phyloP scores from a whole-genome alignment of 2,329 filamentous ascomycete genomes.

The Ophiocordyceps polyrhachis-furcata region DNA sequence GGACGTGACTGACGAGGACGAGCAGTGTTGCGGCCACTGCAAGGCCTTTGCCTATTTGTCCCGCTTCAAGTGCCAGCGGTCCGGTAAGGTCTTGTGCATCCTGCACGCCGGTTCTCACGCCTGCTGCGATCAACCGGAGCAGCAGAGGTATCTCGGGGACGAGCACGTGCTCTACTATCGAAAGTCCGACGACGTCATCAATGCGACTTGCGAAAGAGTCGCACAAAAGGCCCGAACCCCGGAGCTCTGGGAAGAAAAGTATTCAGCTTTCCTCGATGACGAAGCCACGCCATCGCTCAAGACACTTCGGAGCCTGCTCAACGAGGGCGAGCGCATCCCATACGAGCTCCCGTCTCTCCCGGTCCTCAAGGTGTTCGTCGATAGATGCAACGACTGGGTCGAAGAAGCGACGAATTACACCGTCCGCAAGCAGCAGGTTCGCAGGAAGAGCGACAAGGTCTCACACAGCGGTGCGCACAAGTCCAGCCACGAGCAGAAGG shows the following conservation, averaged over 20 bases:
- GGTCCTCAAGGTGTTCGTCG: constrained; percentile 74
- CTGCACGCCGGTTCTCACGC: constrained; percentile 62
- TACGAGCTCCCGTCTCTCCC: constrained; percentile 71
- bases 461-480: constrained; percentile 61
- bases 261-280: constrained; percentile 67
- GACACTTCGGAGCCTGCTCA: constrained; percentile 61
- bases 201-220: constrained; percentile 51
- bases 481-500: constrained; percentile 53
- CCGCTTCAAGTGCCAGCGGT: constrained; percentile 67
- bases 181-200: constrained; percentile 53
- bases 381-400: constrained; percentile 93
- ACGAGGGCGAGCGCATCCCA: constrained; percentile 91
- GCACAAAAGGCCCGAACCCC: constrained; percentile 73
- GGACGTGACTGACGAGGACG: constrained; percentile 76
- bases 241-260: constrained; percentile 79
- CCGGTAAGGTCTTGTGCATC: constrained; percentile 67
- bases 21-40: constrained; percentile 84
- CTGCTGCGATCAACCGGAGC: constrained; percentile 54
- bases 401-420: constrained; percentile 94
- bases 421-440: constrained; percentile 91
- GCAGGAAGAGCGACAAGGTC: constrained; percentile 80
- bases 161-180: constrained; percentile 64
- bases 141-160: constrained; percentile 47
- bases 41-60: constrained; percentile 86
- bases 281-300: constrained; percentile 75